Evolutionary conservation across 2,329 filamentous ascomycete species (phyloP).

Genomic region (Remersonia thermophila): DNA sequence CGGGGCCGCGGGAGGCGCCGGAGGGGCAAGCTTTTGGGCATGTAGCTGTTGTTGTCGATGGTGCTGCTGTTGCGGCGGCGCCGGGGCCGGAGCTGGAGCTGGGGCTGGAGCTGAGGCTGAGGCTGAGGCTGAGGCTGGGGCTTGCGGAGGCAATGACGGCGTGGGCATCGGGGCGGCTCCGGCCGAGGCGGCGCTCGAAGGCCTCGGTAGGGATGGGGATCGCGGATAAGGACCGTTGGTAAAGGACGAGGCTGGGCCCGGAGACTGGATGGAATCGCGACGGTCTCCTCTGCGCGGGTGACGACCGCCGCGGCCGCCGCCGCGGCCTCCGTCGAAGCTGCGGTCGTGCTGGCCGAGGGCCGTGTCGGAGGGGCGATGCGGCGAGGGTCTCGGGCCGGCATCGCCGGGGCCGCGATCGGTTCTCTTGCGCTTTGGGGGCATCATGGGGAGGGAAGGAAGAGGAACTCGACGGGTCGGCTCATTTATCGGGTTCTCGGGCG

Average conservation of each 20-base stretch:
- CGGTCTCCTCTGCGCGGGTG: slow-evolving; percentile 36
- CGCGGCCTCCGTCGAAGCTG: slow-evolving; percentile 34
- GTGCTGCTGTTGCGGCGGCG: no score
- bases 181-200: slow-evolving; percentile 27
- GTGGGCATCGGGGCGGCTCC: slow-evolving; percentile 14
- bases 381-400: slow-evolving; percentile 41
- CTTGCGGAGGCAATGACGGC: slow-evolving; percentile 3
- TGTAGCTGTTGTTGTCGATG: no score
- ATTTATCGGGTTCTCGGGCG: slow-evolving; percentile 8
- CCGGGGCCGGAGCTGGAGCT: no score
- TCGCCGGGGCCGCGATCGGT: slow-evolving; percentile 38
- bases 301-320: slow-evolving; percentile 32
- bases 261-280: slow-evolving; percentile 37
- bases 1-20: slow-evolving; percentile 16
- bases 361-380: slow-evolving; percentile 49
- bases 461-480: slow-evolving; percentile 2
- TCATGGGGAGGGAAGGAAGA: slow-evolving; percentile 20
- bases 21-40: no score
- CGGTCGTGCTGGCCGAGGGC: slow-evolving; percentile 45
- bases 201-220: slow-evolving; percentile 24
- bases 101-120: no score
- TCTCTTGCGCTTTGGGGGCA: slow-evolving; percentile 51
- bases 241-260: slow-evolving; percentile 9
- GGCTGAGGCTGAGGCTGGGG: slow-evolving; percentile 3
- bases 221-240: slow-evolving; percentile 13